Conservation (phyloP, 2,329 filamentous ascomycete species). For the Verruconis gallopava region DNA sequence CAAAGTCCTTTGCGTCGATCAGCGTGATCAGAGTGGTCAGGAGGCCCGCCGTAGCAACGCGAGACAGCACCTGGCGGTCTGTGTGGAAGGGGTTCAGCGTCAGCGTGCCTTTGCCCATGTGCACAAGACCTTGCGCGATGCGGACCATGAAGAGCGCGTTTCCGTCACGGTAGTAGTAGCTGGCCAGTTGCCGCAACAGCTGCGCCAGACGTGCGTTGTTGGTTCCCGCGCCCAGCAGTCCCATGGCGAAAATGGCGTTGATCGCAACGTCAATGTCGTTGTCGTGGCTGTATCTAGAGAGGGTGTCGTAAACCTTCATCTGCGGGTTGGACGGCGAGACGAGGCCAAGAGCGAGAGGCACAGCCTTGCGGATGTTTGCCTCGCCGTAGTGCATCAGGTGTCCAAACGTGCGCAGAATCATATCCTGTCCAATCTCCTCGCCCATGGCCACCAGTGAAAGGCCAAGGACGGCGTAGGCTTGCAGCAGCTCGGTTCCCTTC, state of each 20-base stretch:
- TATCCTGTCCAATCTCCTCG: constrained; percentile 95
- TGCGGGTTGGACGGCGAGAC: constrained; percentile 97
- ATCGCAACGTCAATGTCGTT: constrained; percentile 97
- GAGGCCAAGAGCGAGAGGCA: constrained; percentile 90
- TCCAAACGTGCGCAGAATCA: constrained; percentile 94
- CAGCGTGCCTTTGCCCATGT: constrained; percentile 98
- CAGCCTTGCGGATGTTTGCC: constrained; percentile 89
- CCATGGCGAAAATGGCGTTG: constrained; percentile 99
- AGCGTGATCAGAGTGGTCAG: constrained; percentile 83
- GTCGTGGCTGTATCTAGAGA: constrained; percentile 95
- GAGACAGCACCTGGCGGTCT: constrained; percentile 86
- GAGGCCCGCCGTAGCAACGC: constrained; percentile 78
- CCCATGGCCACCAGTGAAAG: constrained; percentile 94
- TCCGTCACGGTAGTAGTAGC: constrained; percentile 95
- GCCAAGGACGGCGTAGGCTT: constrained; percentile 90
- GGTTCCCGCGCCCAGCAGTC: constrained; percentile 86
- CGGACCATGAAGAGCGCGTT: constrained; percentile 98
- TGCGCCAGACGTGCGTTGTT: constrained; percentile 97
- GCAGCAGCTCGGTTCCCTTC: constrained; percentile 87
- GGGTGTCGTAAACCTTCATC: constrained; percentile 98
- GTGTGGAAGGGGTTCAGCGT: constrained; percentile 98
- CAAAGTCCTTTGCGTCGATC: constrained; percentile 86
- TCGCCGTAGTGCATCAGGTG: constrained; percentile 99
- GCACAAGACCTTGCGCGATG: constrained; percentile 90
- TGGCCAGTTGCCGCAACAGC: constrained; percentile 83